Percentiles rank a stretch among this genome's conserved stretches.
phyloP scores from a whole-genome alignment of 1,139 yeast genomes.

The Nakaseomyces delphensis region DNA sequence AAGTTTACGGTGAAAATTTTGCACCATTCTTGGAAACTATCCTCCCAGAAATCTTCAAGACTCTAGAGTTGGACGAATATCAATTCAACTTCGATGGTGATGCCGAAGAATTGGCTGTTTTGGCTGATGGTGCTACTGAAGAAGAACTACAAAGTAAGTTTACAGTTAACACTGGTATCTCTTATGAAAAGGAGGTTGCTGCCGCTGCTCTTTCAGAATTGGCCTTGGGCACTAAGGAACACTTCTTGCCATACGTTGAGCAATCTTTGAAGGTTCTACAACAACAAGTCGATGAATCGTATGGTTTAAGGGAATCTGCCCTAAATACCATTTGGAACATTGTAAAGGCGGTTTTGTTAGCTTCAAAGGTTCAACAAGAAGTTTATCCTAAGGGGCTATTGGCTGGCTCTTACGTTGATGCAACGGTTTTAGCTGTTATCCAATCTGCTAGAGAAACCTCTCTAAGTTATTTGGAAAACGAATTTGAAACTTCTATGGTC shows the following conservation, averaged over 20 bases:
- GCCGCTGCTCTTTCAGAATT: slow-evolving; percentile 85
- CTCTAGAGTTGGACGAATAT: slow-evolving; percentile 77
- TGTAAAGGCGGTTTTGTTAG: slow-evolving; percentile 57
- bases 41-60: slow-evolving; percentile 74
- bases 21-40: slow-evolving; percentile 76
- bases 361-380: slow-evolving; percentile 43
- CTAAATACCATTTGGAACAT: slow-evolving; percentile 76
- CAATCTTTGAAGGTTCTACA: slow-evolving; percentile 55
- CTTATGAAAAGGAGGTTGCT: slow-evolving; percentile 96
- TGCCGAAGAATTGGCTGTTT: slow-evolving; percentile 33
- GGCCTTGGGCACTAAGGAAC: slow-evolving; percentile 76
- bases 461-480: slow-evolving; percentile 57
- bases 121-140: slow-evolving; percentile 33
- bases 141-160: slow-evolving; percentile 61
- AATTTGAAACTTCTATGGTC: slow-evolving; percentile 76
- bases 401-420: slow-evolving; percentile 49
- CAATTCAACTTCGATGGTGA: slow-evolving; percentile 39
- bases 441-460: slow-evolving; percentile 60
- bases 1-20: slow-evolving; percentile 86
- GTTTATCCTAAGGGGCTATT: slow-evolving; percentile 71
- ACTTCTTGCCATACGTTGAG: slow-evolving; percentile 72
- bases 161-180: slow-evolving; percentile 87
- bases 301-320: slow-evolving; percentile 87
- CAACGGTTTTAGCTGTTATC: slow-evolving; percentile 50
- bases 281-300: slow-evolving; percentile 75